phyloP scores from a whole-genome alignment of 768 basidiomycete genomes.

The Calocybe indica region DNA sequence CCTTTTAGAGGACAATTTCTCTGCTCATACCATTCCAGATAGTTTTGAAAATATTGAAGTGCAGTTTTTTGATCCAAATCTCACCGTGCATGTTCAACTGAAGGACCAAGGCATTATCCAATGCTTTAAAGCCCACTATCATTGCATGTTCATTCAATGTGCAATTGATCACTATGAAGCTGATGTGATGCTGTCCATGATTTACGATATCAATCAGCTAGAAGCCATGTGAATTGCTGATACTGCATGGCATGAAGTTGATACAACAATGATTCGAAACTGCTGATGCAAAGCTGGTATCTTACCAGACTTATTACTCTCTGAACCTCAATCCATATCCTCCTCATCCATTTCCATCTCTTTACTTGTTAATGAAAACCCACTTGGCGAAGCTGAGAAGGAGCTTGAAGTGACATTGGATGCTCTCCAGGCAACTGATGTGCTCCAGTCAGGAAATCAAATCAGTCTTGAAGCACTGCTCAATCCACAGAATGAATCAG shows the following conservation, averaged over 20 bases:
- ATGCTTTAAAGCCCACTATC: slow-evolving; percentile 31
- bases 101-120: slow-evolving; percentile 29
- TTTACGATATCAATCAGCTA: slow-evolving; percentile 33
- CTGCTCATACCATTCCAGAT: neutral
- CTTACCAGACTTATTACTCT: slow-evolving; percentile 13
- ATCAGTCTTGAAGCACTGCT: too few relatives aligned
- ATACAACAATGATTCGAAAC: slow-evolving; percentile 26
- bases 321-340: slow-evolving; percentile 7
- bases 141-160: slow-evolving; percentile 16
- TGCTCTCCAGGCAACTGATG: too few relatives aligned
- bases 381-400: slow-evolving; percentile 13
- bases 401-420: slow-evolving; percentile 13
- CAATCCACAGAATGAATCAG: too few relatives aligned
- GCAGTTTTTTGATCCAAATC: slow-evolving; percentile 19
- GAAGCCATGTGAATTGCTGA: slow-evolving; percentile 29
- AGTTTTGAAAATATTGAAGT: neutral
- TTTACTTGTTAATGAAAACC: slow-evolving; percentile 14
- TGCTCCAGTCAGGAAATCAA: too few relatives aligned
- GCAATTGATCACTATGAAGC: slow-evolving; percentile 23
- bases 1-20: neutral
- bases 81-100: slow-evolving; percentile 24
- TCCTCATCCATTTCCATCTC: slow-evolving; percentile 15
- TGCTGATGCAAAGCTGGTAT: slow-evolving; percentile 33
- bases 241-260: slow-evolving; percentile 26
- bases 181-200: slow-evolving; percentile 20